These are phyloP conservation scores for Akanthomyces uredinophilus DNA, from an alignment of 2,329 filamentous ascomycete species.

Conservation along the genomic window DNA sequence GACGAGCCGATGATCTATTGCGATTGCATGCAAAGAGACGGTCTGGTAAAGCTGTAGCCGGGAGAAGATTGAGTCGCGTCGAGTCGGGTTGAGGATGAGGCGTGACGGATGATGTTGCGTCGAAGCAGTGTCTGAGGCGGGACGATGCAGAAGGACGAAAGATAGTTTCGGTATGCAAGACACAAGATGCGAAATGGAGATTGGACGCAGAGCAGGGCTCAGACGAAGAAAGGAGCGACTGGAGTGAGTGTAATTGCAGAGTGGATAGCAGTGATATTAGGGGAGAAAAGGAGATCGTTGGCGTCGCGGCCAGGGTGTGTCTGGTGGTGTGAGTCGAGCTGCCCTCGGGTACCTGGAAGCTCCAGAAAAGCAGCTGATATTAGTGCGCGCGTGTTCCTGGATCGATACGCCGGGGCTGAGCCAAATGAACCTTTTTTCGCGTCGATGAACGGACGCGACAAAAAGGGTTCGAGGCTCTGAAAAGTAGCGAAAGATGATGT, in stretches of 20 bases:
- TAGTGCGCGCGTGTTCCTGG: constrained; percentile 2
- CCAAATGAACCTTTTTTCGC: neutral
- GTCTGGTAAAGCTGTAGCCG: neutral
- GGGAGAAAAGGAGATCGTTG: constrained; percentile 29
- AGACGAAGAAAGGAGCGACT: constrained; percentile 34
- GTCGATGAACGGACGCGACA: neutral
- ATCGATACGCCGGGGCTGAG: neutral
- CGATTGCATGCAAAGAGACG: constrained; percentile 11
- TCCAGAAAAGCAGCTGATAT: constrained; percentile 5
- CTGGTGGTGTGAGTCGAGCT: constrained; percentile 8
- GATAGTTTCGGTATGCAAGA: constrained; percentile 8
- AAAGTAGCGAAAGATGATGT: neutral
- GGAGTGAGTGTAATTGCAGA: constrained; percentile 34
- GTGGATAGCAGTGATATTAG: constrained; percentile 35
- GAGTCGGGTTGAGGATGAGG: neutral
- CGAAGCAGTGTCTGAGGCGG: constrained; percentile 3
- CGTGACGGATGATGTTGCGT: constrained; percentile 2
- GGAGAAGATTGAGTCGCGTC: constrained; percentile 6
- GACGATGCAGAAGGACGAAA: constrained; percentile 8
- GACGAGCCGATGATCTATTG: constrained; percentile 11
- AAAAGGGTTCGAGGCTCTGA: neutral
- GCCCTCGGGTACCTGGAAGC: constrained; percentile 8
- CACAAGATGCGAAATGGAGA: constrained; percentile 20
- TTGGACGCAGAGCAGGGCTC: constrained; percentile 19
- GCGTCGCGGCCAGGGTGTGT: constrained; percentile 12